These are phyloP conservation scores for Eucalyptus paniculata DNA, from an alignment of 345 rosid genomes.

Conservation along the genomic window DNA sequence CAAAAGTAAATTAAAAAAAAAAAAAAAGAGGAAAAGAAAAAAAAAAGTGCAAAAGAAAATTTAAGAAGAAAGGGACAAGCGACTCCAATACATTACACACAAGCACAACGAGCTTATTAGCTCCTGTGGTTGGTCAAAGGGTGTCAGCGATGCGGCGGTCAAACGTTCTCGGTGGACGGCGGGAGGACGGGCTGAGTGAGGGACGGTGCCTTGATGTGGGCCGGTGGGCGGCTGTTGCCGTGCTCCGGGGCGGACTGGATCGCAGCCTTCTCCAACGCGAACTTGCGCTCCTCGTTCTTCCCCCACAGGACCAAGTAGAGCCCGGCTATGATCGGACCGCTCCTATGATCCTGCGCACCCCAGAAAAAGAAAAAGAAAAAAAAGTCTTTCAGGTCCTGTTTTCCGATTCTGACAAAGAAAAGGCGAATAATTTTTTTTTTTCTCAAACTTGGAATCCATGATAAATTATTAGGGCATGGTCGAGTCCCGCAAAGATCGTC, in stretches of 20 bases:
- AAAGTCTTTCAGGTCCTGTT: neutral
- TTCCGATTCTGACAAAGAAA: neutral
- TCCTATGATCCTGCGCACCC: constrained; percentile 61
- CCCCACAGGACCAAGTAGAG: constrained; percentile 87
- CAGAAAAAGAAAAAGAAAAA: neutral
- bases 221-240: constrained; percentile 27
- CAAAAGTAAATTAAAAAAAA: neutral
- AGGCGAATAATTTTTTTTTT: neutral
- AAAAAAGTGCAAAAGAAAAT: neutral
- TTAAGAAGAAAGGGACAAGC: neutral
- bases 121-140: neutral
- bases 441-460: neutral
- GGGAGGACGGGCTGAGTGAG: constrained; percentile 72
- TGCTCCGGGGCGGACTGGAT: constrained; percentile 57
- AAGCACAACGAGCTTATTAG: neutral
- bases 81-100: neutral
- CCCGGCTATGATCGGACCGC: constrained; percentile 66
- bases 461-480: neutral
- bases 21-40: neutral
- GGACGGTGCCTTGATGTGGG: constrained; percentile 41
- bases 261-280: constrained; percentile 33
- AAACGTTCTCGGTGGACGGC: constrained; percentile 73
- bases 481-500: neutral
- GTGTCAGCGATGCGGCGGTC: neutral
- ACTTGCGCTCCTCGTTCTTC: constrained; percentile 72